Percentiles rank a stretch among this genome's conserved stretches.
Evolutionary conservation across 345 rosid genomes (phyloP).

Genomic region (Rhodamnia argentea): DNA sequence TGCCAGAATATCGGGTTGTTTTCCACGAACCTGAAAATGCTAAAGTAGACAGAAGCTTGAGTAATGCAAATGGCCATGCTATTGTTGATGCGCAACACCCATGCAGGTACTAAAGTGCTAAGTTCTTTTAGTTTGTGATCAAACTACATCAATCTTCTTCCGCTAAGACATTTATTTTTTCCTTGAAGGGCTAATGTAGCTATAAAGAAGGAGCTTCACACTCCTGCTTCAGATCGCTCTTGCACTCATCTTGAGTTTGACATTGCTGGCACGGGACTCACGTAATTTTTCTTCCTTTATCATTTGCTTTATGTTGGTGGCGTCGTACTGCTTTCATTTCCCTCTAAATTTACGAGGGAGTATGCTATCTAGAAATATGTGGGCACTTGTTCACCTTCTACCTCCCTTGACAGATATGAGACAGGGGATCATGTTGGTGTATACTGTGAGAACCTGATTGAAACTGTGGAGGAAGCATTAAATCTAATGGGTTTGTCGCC

Average conservation of each 20-base stretch:
- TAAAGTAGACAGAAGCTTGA: conserved; percentile 20
- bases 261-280: conserved; percentile 55
- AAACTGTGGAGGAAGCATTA: conserved; percentile 68
- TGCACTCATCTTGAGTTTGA: conserved; percentile 96
- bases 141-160: neutral
- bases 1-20: conserved; percentile 76
- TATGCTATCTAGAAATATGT: neutral
- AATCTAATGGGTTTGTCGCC: conserved; percentile 57
- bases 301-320: neutral
- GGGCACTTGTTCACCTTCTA: neutral
- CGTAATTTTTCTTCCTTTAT: conserved; percentile 31
- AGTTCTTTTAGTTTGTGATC: neutral
- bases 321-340: neutral
- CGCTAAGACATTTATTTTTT: neutral
- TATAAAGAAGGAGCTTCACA: conserved; percentile 77
- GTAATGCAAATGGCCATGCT: conserved; percentile 49
- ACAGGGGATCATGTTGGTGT: conserved; percentile 70
- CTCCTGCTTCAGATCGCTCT: conserved; percentile 78
- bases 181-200: conserved; percentile 69
- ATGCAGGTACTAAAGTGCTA: conserved; percentile 41
- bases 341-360: neutral
- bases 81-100: conserved; percentile 80
- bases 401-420: conserved; percentile 51
- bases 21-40: conserved; percentile 41
- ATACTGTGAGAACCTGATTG: conserved; percentile 59